Conservation (phyloP, 73 alveolate species). For the Vitrella brassicaformis region DNA sequence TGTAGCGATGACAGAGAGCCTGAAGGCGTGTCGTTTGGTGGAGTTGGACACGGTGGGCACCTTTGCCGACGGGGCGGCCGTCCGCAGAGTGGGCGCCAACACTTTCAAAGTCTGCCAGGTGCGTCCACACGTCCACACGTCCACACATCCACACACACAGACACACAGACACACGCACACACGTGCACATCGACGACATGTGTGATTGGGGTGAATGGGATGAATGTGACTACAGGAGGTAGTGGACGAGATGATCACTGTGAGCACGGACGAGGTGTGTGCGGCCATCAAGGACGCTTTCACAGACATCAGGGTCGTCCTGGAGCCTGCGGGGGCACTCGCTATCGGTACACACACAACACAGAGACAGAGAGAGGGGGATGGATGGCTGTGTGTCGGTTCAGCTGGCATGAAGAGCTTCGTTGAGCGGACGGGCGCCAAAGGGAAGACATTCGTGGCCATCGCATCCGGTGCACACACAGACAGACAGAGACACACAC, state of each 20-base stretch:
- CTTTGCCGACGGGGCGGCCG: conserved; percentile 54
- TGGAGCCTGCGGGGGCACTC: conserved; percentile 37
- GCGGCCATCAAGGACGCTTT: conserved; percentile 46
- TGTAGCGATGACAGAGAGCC: conserved; percentile 19
- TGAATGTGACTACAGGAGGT: neutral
- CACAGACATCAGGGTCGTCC: conserved; percentile 29
- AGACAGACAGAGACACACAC: no score
- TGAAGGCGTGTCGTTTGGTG: conserved; percentile 12
- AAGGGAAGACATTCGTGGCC: neutral
- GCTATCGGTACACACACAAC: no score
- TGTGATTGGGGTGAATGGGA: neutral
- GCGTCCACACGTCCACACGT: neutral
- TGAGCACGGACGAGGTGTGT: conserved; percentile 44
- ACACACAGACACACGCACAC: no score
- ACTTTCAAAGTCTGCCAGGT: conserved; percentile 35
- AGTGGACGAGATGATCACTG: conserved; percentile 47
- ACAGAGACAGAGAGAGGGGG: no score
- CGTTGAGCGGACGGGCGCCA: conserved; percentile 3
- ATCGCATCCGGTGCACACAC: neutral
- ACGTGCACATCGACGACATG: no score
- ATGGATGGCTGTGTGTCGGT: no score
- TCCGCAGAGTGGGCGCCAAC: conserved; percentile 33
- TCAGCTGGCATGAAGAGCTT: conserved; percentile 25
- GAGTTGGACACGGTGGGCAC: conserved; percentile 7
- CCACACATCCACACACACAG: no score